Conservation (phyloP, 306 rosid genomes). For the Corylus heterophylla region DNA sequence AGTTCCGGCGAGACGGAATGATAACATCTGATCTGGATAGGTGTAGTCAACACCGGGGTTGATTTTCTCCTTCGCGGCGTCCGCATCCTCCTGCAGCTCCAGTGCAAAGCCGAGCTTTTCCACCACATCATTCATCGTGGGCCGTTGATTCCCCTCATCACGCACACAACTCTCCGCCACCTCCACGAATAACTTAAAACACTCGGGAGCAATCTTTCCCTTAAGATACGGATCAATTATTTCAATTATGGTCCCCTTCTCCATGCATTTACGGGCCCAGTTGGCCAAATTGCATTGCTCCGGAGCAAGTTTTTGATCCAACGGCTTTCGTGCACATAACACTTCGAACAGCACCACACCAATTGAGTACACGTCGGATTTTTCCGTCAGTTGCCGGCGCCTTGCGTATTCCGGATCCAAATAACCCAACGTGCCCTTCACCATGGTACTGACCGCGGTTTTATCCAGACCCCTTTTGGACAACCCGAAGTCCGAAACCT, state of each 20-base stretch:
- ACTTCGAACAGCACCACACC: conserved; percentile 37
- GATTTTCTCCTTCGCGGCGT: neutral
- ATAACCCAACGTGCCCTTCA: conserved; percentile 36
- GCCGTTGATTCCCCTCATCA: conserved; percentile 51
- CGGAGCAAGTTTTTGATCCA: neutral
- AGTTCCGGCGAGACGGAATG: neutral
- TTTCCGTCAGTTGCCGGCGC: neutral
- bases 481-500: conserved; percentile 33
- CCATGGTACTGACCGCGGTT: conserved; percentile 19
- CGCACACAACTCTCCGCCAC: conserved; percentile 44
- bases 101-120: conserved; percentile 54
- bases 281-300: conserved; percentile 12
- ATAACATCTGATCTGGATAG: neutral
- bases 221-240: conserved; percentile 41
- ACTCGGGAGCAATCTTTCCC: conserved; percentile 24
- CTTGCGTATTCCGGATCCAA: conserved; percentile 36
- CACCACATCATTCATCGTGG: conserved; percentile 65
- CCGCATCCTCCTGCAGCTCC: conserved; percentile 58
- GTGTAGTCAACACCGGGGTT: neutral
- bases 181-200: conserved; percentile 42
- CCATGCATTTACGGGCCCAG: conserved; percentile 19
- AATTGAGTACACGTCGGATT: conserved; percentile 34
- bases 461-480: conserved; percentile 28
- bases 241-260: conserved; percentile 16
- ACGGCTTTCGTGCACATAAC: conserved; percentile 5